phyloP scores from a whole-genome alignment of 495 filamentous ascomycete species.

The Penicillium egyptiacum region DNA sequence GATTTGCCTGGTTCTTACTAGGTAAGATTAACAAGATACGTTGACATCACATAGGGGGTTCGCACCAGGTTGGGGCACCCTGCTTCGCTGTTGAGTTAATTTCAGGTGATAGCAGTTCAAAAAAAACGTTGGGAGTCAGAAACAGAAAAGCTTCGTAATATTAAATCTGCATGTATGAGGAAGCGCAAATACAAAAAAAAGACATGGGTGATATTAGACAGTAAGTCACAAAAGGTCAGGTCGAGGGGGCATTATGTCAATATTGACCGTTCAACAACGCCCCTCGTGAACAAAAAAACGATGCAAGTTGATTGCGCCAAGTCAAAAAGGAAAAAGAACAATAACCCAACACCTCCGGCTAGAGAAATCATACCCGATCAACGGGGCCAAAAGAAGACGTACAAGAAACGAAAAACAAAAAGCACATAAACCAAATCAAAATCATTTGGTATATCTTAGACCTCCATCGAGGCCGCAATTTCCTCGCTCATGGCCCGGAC shows the following conservation, averaged over 20 bases:
- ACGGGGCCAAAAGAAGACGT: conserved; percentile 16
- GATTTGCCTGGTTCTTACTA: neutral
- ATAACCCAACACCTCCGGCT: conserved; percentile 28
- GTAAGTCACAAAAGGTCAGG: conserved; percentile 8
- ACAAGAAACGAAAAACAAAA: conserved; percentile 14
- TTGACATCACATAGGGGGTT: neutral
- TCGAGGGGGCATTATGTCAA: conserved; percentile 20
- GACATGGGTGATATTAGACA: conserved; percentile 9
- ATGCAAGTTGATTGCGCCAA: conserved; percentile 35
- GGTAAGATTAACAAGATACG: neutral
- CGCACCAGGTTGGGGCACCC: neutral
- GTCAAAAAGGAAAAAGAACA: conserved; percentile 13
- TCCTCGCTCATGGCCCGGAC: conserved; percentile 73
- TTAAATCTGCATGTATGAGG: neutral
- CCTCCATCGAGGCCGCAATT: conserved; percentile 69
- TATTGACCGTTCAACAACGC: conserved; percentile 20
- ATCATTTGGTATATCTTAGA: conserved; percentile 30
- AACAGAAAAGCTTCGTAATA: neutral
- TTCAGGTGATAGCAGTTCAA: neutral
- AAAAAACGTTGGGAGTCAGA: neutral
- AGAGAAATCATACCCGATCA: conserved; percentile 26
- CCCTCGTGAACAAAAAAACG: conserved; percentile 17
- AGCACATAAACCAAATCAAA: conserved; percentile 1
- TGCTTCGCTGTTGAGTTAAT: neutral
- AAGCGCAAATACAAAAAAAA: neutral